A percentile compares a stretch with the other conserved stretches of the same genome.
Evolutionary conservation across 2,329 filamentous ascomycete genomes (phyloP).

Genomic region (Hirsutella minnesotensis): DNA sequence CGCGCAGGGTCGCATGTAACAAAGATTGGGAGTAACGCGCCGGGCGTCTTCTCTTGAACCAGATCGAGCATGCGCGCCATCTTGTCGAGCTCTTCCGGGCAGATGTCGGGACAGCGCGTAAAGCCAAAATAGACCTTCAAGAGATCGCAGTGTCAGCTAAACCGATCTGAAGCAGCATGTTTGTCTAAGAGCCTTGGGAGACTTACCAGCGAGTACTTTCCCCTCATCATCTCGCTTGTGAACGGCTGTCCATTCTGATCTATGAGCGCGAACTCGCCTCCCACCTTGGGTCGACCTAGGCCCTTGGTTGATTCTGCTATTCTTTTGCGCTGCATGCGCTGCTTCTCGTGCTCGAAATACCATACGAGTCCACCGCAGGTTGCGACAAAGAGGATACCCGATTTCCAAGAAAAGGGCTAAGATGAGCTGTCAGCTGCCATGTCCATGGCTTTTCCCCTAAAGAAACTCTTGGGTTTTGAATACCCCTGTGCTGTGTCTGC

Average conservation of each 20-base stretch:
- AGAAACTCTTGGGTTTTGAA: constrained; percentile 8
- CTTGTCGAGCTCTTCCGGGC: constrained; percentile 97
- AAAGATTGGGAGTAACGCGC: constrained; percentile 65
- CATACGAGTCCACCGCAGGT: constrained; percentile 68
- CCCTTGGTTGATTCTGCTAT: constrained; percentile 89
- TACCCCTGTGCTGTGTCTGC: constrained; percentile 44
- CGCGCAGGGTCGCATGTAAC: constrained; percentile 91
- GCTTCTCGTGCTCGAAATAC: constrained; percentile 92
- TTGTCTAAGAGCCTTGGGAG: not conserved
- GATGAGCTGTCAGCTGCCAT: not conserved
- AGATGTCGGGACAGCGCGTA: constrained; percentile 96
- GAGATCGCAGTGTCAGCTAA: not conserved
- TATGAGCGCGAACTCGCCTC: constrained; percentile 69
- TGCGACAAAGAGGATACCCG: constrained; percentile 71
- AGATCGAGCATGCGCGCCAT: constrained; percentile 92
- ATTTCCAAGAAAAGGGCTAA: constrained; percentile 88
- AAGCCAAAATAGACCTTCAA: constrained; percentile 94
- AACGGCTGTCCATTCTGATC: constrained; percentile 74
- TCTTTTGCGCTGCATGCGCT: constrained; percentile 76
- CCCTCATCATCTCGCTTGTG: constrained; percentile 70
- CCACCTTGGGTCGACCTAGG: constrained; percentile 84
- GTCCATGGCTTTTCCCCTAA: not conserved
- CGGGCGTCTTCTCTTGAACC: constrained; percentile 39
- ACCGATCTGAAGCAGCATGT: not conserved
- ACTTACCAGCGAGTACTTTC: constrained; percentile 68